Percentiles rank a stretch among this genome's conserved stretches.
phyloP scores from a whole-genome alignment of 495 filamentous ascomycete genomes.

The Platismatia glauca region DNA sequence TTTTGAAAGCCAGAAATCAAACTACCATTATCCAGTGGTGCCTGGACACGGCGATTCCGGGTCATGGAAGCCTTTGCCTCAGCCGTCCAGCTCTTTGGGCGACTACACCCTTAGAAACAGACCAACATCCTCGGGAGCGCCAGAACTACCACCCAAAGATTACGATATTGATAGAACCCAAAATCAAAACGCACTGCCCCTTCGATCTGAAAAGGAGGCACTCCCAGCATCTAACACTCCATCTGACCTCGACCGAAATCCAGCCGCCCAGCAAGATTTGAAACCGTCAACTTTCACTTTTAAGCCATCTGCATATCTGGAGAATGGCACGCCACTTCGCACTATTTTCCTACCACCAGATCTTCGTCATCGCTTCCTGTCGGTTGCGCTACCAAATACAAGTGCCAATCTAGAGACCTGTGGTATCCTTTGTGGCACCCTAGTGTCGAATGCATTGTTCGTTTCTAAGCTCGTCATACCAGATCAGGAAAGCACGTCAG shows the following conservation, averaged over 20 bases:
- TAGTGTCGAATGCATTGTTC: slow-evolving; percentile 89
- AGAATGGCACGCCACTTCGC: slow-evolving; percentile 77
- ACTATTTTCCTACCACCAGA: slow-evolving; percentile 75
- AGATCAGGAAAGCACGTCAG: slow-evolving; percentile 76
- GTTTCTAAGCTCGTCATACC: slow-evolving; percentile 81
- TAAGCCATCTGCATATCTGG: slow-evolving; percentile 75
- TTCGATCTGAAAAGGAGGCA: slow-evolving; percentile 30
- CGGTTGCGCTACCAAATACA: slow-evolving; percentile 66
- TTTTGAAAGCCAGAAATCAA: slow-evolving; percentile 17
- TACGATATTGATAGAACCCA: slow-evolving; percentile 24
- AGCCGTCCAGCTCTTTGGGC: slow-evolving; percentile 8
- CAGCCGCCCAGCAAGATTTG: slow-evolving; percentile 32
- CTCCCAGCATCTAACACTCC: slow-evolving; percentile 13
- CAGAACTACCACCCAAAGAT: slow-evolving; percentile 45
- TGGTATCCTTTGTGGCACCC: slow-evolving; percentile 82
- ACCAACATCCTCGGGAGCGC: slow-evolving; percentile 33
- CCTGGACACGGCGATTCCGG: slow-evolving; percentile 34
- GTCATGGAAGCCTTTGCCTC: slow-evolving; percentile 13
- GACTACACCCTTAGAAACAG: slow-evolving; percentile 22
- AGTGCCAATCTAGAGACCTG: slow-evolving; percentile 79
- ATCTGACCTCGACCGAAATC: slow-evolving; percentile 24
- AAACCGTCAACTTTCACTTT: slow-evolving; percentile 61
- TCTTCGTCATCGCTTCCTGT: slow-evolving; percentile 64
- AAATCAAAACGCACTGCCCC: slow-evolving; percentile 25
- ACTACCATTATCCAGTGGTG: slow-evolving; percentile 47